Conservation (phyloP, 225 moss, liverwort and hornwort species). For the Marchantia paleacea region DNA sequence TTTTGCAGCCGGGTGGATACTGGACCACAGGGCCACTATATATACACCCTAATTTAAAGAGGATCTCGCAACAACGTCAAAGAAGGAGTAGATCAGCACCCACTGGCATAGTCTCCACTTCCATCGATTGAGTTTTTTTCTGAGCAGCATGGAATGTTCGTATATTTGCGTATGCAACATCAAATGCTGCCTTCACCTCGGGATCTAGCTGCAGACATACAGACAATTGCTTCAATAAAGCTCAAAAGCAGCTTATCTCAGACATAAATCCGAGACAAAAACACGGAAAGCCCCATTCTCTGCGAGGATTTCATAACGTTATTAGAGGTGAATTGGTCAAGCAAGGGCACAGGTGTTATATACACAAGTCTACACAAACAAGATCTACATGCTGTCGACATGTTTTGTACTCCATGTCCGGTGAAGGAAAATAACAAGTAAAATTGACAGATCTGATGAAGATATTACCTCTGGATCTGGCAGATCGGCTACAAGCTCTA, state of each 20-base stretch:
- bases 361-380: too few relatives aligned
- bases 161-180: constrained; percentile 96
- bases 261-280: too few relatives aligned
- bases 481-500: constrained; percentile 61
- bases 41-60: not conserved
- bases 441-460: not conserved
- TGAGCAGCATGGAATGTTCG: constrained; percentile 87
- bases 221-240: not conserved
- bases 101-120: constrained; percentile 99
- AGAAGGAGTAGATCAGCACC: constrained; percentile 40
- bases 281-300: too few relatives aligned
- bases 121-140: constrained; percentile 77
- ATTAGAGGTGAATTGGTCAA: not conserved
- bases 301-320: too few relatives aligned
- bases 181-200: constrained; percentile 93
- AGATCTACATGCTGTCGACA: too few relatives aligned
- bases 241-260: not conserved
- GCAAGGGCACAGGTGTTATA: not conserved
- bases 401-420: not conserved
- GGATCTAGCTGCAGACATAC: constrained; percentile 65
- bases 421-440: not conserved
- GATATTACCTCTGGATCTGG: constrained; percentile 70
- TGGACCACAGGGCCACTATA: not conserved
- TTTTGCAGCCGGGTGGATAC: not conserved
- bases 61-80: constrained; percentile 4